Evolutionary conservation across 2,329 filamentous ascomycete genomes (phyloP), one percentile per base, ranked within the genome.

Genomic region (Westerdykella ornata): DNA sequence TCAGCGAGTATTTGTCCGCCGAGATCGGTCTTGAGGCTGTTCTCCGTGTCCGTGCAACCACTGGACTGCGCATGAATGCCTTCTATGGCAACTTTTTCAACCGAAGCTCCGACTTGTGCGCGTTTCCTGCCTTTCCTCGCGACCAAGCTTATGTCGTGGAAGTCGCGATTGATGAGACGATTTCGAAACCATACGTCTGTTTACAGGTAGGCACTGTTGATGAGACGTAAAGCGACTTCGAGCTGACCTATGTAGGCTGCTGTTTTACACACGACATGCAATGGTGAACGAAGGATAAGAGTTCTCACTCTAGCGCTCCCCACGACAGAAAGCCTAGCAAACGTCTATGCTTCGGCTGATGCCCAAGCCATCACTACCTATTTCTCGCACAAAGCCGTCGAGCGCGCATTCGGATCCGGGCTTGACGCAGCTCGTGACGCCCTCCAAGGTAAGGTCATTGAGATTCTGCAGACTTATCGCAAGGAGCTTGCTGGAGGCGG

Each of bases 51-150:
- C 84, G 92, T 52, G 92, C 92, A 14, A 96, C 89, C 2, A 97
- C 89, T 17, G 92, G 92, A 39, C 72, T 98, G 44, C 82, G 92
- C 40, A 97, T 97, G 85, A 95, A 83, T 71, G 89, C 90, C 2
- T 98, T 98, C 70, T 98, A 97, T 67, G 92, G 92, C 53, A 98
- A 98, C 72, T 98, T 98, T 70, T 98, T 98, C 76, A 98, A 97
- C 73, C 80, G 92, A 54, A 95, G 88, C 63, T 96, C 89, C 13
- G 92, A 98, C 70, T 80, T 98, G 22, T 97, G 92, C 65, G 92
- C 92, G 11, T 98, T 98, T 76, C 92, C 92, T 1, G 89, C 92
- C 0, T 97, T 98, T 74, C 92, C 92, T 22, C 84, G 92, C 62
- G 92, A 98, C 59, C 92, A 98, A 67, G 88, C 86, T 49, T 97